phyloP scores from a whole-genome alignment of 2,329 filamentous ascomycete species.

The Cyclaneusma minus region DNA sequence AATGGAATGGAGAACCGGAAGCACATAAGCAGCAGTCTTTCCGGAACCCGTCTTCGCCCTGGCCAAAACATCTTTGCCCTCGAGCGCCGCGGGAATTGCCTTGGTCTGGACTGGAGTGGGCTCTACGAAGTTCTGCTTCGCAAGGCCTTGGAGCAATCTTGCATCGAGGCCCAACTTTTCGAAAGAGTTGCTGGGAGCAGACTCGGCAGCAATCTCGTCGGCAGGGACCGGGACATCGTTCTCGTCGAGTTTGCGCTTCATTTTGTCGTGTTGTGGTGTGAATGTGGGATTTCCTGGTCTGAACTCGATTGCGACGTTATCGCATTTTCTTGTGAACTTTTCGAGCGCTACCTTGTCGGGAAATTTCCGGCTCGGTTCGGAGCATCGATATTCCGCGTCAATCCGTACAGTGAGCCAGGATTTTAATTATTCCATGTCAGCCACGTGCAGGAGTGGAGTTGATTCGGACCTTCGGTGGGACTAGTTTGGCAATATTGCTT shows the following conservation, averaged over 20 bases:
- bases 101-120: conserved; percentile 82
- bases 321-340: conserved; percentile 1
- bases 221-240: conserved; percentile 30
- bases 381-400: no score
- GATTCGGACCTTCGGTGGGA: no score
- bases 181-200: conserved; percentile 35
- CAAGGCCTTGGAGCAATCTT: conserved; percentile 72
- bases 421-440: no score
- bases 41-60: conserved; percentile 91
- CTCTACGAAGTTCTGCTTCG: conserved; percentile 66
- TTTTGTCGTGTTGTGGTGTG: conserved; percentile 16
- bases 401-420: no score
- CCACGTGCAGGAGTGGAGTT: no score
- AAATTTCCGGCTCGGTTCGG: no score
- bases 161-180: conserved; percentile 67
- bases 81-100: conserved; percentile 74
- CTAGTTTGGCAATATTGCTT: no score
- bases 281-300: conserved; percentile 1
- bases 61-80: conserved; percentile 79
- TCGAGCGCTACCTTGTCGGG: no score
- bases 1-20: conserved; percentile 76
- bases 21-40: conserved; percentile 90
- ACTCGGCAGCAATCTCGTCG: conserved; percentile 16
- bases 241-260: conserved; percentile 48
- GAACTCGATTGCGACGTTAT: not conserved